Evolutionary conservation across 2,329 filamentous ascomycete genomes (phyloP).

Genomic region (Macrophomina phaseolina): DNA sequence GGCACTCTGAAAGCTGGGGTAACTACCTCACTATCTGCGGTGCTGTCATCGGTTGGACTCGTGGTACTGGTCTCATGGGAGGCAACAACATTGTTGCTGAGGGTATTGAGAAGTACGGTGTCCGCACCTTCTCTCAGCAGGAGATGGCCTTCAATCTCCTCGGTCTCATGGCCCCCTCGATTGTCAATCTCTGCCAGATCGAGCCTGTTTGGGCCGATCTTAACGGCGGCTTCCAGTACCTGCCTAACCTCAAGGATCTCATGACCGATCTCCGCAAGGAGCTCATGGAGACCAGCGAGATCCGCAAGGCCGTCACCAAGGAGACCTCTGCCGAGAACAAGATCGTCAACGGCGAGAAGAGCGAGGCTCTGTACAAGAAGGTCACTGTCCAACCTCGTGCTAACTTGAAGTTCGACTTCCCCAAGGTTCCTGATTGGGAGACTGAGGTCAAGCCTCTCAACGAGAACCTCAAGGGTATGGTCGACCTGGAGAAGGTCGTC

Average conservation of each 20-base stretch:
- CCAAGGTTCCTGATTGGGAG: slow-evolving; percentile 88
- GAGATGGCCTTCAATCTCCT: slow-evolving; percentile 99
- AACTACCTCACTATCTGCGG: slow-evolving; percentile 98
- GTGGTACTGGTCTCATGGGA: slow-evolving; percentile 96
- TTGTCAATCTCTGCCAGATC: slow-evolving; percentile 93
- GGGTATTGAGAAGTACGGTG: slow-evolving; percentile 93
- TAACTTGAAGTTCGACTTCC: slow-evolving; percentile 98
- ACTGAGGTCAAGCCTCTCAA: slow-evolving; percentile 88
- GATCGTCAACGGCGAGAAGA: slow-evolving; percentile 91
- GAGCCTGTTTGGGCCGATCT: slow-evolving; percentile 97
- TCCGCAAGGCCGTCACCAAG: slow-evolving; percentile 91
- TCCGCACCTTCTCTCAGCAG: slow-evolving; percentile 97
- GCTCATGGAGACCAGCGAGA: slow-evolving; percentile 92
- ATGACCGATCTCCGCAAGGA: slow-evolving; percentile 95
- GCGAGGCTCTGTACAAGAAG: slow-evolving; percentile 92
- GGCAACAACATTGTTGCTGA: slow-evolving; percentile 98
- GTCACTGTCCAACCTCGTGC: slow-evolving; percentile 91
- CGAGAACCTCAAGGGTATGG: slow-evolving; percentile 91
- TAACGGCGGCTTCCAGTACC: slow-evolving; percentile 96
- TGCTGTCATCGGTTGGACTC: slow-evolving; percentile 98
- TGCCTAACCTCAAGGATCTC: slow-evolving; percentile 90
- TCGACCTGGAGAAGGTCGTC: slow-evolving; percentile 96
- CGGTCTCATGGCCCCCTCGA: slow-evolving; percentile 90
- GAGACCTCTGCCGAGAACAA: slow-evolving; percentile 97
- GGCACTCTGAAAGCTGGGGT: slow-evolving; percentile 96